A percentile compares a stretch with the other conserved stretches of the same genome.
These are phyloP conservation scores for Coemansia sp. DNA, from an alignment of 371 early-diverging fungal species.

Conservation along the genomic window DNA sequence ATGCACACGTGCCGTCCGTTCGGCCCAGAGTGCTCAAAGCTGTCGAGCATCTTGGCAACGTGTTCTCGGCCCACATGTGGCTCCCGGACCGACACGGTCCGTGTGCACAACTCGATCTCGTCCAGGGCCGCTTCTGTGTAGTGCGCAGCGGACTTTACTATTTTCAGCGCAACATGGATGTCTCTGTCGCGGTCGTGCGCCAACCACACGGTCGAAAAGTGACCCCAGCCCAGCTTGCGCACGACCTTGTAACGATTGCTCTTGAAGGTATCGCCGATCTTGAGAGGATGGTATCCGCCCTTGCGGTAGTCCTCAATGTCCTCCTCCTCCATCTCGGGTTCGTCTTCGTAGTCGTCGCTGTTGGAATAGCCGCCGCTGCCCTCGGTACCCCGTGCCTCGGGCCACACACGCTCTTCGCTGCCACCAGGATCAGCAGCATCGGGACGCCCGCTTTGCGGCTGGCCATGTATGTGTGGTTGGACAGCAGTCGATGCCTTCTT, in stretches of 20 bases:
- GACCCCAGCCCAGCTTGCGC: conserved; percentile 97
- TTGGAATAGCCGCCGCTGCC: conserved; percentile 10
- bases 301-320: conserved; percentile 83
- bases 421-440: background rate
- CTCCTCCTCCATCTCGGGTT: conserved; percentile 79
- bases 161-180: conserved; percentile 92
- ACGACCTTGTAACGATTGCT: conserved; percentile 77
- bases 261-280: conserved; percentile 80
- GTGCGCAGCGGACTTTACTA: conserved; percentile 92
- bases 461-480: background rate
- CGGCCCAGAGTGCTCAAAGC: conserved; percentile 85
- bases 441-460: background rate
- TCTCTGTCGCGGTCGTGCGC: conserved; percentile 70
- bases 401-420: background rate
- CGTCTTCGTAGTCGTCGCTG: conserved; percentile 50
- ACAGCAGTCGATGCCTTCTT: background rate
- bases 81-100: conserved; percentile 35
- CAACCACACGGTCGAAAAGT: conserved; percentile 97
- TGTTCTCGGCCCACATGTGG: conserved; percentile 40
- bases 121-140: conserved; percentile 96
- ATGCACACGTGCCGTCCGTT: conserved; percentile 94
- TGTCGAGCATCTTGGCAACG: conserved; percentile 75
- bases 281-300: conserved; percentile 94
- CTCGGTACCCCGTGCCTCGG: background rate
- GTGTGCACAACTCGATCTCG: conserved; percentile 81